These are phyloP conservation scores for Fusarium duplospermum DNA, from an alignment of 2,329 filamentous ascomycete species.

Conservation along the genomic window DNA sequence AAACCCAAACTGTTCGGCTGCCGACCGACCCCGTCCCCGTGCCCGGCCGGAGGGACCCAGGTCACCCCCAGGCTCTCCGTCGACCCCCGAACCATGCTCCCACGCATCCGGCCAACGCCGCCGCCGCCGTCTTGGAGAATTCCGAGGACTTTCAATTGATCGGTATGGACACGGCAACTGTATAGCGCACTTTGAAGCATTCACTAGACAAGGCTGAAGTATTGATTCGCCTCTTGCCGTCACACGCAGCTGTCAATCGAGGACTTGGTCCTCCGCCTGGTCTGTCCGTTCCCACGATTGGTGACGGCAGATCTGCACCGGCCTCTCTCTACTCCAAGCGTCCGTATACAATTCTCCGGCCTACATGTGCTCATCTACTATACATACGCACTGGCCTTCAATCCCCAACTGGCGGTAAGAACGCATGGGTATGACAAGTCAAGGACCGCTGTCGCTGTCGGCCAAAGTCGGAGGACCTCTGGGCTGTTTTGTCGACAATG, in stretches of 20 bases:
- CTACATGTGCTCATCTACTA: neutral
- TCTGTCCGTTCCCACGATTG: conserved; percentile 6
- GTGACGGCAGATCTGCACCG: conserved; percentile 24
- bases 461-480: conserved; percentile 40
- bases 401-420: conserved; percentile 27
- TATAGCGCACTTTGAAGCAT: neutral
- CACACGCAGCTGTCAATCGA: neutral
- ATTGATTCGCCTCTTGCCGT: neutral
- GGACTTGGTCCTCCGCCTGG: conserved; percentile 15
- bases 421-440: conserved; percentile 16
- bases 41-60: neutral
- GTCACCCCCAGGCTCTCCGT: neutral
- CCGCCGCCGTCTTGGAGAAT: neutral
- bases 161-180: neutral
- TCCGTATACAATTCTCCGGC: conserved; percentile 19
- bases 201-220: neutral
- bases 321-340: conserved; percentile 27
- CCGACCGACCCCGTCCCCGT: conserved; percentile 8
- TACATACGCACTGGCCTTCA: neutral
- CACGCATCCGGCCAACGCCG: conserved; percentile 8
- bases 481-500: conserved; percentile 5
- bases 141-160: neutral
- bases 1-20: conserved; percentile 21
- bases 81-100: conserved; percentile 11
- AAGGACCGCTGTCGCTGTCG: conserved; percentile 21